Percentiles rank a stretch among this genome's conserved stretches.
Evolutionary conservation across 1,284 basidiomycete genomes (phyloP).

Genomic region (Ceratobasidium sp.): DNA sequence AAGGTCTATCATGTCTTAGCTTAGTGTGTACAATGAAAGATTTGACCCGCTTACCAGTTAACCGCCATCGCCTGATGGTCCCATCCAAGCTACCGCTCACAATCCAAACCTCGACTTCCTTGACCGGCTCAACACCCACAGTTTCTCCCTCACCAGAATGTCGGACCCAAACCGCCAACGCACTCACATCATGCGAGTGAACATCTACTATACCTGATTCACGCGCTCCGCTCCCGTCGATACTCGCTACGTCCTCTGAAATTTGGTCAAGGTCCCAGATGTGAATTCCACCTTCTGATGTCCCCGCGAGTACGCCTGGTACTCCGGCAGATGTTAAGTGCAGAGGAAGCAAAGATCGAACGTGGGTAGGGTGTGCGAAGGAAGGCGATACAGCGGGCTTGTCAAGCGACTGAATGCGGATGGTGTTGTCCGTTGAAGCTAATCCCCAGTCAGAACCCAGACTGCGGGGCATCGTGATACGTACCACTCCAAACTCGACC

Average conservation of each 20-base stretch:
- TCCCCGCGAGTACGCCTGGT: slow-evolving; percentile 59
- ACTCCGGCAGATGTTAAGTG: slow-evolving; percentile 58
- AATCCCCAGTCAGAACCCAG: slow-evolving; percentile 29
- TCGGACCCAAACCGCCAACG: slow-evolving; percentile 73
- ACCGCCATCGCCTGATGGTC: slow-evolving; percentile 81
- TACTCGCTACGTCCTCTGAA: slow-evolving; percentile 13
- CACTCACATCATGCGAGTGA: slow-evolving; percentile 86
- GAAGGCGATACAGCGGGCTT: slow-evolving; percentile 54
- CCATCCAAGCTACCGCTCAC: slow-evolving; percentile 83
- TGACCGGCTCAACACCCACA: neutral
- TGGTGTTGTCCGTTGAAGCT: slow-evolving; percentile 89
- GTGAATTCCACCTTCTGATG: slow-evolving; percentile 1
- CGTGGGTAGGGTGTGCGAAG: slow-evolving; percentile 69
- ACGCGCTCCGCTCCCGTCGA: slow-evolving; percentile 36
- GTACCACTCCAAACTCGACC: slow-evolving; percentile 86
- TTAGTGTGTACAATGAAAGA: slow-evolving; percentile 16
- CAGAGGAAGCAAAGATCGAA: slow-evolving; percentile 75
- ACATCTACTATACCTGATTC: slow-evolving; percentile 68
- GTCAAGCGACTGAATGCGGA: slow-evolving; percentile 60
- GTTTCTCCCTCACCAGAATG: slow-evolving; percentile 49
- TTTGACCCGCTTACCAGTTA: slow-evolving; percentile 61
- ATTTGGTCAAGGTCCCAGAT: slow-evolving; percentile 39
- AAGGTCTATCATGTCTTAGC: slow-evolving; percentile 54
- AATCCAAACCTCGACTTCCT: slow-evolving; percentile 69
- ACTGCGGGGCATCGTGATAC: slow-evolving; percentile 38